Evolutionary conservation across 306 rosid genomes (phyloP).

Genomic region (Argentina anserina): DNA sequence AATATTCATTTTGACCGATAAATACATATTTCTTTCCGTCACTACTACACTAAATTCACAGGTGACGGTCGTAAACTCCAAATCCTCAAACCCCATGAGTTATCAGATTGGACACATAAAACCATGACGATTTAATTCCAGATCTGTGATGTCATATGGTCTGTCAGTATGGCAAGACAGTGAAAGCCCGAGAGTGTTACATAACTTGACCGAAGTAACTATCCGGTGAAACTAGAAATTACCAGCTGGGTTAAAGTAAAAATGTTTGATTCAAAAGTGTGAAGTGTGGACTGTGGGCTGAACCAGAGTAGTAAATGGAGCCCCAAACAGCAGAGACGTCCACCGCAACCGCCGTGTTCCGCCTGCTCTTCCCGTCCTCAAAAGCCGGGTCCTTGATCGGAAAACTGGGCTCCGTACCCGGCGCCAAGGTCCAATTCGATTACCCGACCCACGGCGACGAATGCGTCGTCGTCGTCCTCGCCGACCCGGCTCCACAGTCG

Average conservation of each 20-base stretch:
- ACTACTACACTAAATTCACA: neutral
- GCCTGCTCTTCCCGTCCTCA: constrained; percentile 52
- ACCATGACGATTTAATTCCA: neutral
- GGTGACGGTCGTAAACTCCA: neutral
- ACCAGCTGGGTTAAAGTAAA: neutral
- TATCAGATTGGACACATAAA: too few relatives aligned
- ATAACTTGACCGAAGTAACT: too few relatives aligned
- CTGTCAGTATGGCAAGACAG: too few relatives aligned
- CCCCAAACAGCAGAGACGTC: neutral
- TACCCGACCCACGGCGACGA: constrained; percentile 46
- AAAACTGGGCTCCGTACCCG: constrained; percentile 32
- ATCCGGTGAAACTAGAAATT: neutral
- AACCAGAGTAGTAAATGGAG: neutral
- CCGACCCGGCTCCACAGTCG: constrained; percentile 20
- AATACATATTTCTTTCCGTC: too few relatives aligned
- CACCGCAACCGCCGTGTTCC: constrained; percentile 34
- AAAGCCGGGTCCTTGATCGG: constrained; percentile 32
- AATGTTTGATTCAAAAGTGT: too few relatives aligned
- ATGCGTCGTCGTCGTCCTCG: constrained; percentile 35
- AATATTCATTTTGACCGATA: too few relatives aligned
- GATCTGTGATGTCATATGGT: too few relatives aligned
- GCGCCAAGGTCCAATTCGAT: constrained; percentile 43
- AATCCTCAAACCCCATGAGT: too few relatives aligned
- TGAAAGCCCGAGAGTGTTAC: too few relatives aligned
- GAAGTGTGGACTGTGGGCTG: too few relatives aligned